Evolutionary conservation across 805 yeast genomes (phyloP).

Genomic region (Candida loeiensis): DNA sequence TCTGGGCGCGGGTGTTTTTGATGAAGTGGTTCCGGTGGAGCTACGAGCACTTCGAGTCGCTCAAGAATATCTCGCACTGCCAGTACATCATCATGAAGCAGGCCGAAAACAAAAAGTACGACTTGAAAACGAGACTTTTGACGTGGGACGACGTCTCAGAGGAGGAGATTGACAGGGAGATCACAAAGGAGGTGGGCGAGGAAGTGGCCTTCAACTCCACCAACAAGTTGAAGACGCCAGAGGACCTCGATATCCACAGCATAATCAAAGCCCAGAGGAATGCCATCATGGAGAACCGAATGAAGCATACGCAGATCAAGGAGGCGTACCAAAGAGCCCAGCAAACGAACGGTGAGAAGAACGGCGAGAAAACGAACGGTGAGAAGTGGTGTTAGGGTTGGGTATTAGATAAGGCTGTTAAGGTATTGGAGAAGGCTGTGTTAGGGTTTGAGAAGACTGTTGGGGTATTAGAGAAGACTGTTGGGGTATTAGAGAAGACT

Average conservation of each 20-base stretch:
- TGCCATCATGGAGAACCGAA: conserved; percentile 36
- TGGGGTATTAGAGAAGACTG: too few relatives aligned
- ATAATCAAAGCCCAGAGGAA: conserved; percentile 36
- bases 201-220: conserved; percentile 38
- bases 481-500: too few relatives aligned
- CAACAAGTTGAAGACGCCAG: conserved; percentile 28
- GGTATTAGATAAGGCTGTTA: too few relatives aligned
- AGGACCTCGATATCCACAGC: conserved; percentile 37
- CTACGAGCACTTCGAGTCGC: conserved; percentile 80
- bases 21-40: conserved; percentile 96
- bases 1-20: conserved; percentile 87
- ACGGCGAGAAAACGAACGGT: not conserved
- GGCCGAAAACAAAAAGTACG: conserved; percentile 49
- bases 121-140: conserved; percentile 55
- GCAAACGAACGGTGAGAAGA: not conserved
- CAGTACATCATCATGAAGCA: conserved; percentile 76
- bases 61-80: conserved; percentile 83
- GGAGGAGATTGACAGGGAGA: conserved; percentile 34
- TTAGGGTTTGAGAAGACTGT: too few relatives aligned
- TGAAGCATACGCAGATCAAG: conserved; percentile 41
- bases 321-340: conserved; percentile 29
- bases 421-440: too few relatives aligned
- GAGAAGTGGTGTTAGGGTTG: too few relatives aligned
- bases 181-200: conserved; percentile 32
- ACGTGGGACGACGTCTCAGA: conserved; percentile 68